phyloP scores from a whole-genome alignment of 2,329 filamentous ascomycete species.

The Xylariaceae sp. region DNA sequence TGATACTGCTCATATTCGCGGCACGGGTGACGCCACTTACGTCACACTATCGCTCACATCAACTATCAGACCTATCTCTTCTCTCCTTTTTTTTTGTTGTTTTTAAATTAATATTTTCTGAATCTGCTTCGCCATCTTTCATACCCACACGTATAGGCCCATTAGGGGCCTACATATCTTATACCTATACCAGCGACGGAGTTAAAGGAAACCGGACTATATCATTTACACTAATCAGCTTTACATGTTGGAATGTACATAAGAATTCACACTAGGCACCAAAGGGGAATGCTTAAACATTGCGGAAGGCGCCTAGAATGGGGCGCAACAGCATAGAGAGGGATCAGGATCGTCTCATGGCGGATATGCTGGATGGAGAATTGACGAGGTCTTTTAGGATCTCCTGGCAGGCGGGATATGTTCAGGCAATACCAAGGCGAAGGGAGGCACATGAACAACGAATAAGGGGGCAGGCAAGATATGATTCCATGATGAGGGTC shows the following conservation, averaged over 20 bases:
- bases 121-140: slow-evolving; percentile 4
- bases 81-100: slow-evolving; percentile 1
- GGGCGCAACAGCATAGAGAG: too few species aligned
- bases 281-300: neutral
- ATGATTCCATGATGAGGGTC: slow-evolving; percentile 5
- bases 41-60: slow-evolving; percentile 10
- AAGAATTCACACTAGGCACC: neutral
- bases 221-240: slow-evolving; percentile 2
- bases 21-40: slow-evolving; percentile 1
- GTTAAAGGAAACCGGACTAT: slow-evolving; percentile 18
- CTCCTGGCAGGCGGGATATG: neutral
- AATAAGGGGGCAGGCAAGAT: neutral
- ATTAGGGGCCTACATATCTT: slow-evolving; percentile 7
- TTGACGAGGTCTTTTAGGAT: neutral
- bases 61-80: slow-evolving; percentile 13
- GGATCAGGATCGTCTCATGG: neutral
- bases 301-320: too few species aligned
- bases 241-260: neutral
- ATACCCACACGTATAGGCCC: slow-evolving; percentile 7
- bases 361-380: neutral
- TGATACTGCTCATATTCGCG: slow-evolving; percentile 3
- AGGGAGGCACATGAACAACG: neutral
- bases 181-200: slow-evolving; percentile 23
- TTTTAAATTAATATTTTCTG: neutral
- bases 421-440: neutral